Evolutionary conservation across 2,329 filamentous ascomycete species (phyloP).

Genomic region (Penicillium paneum): DNA sequence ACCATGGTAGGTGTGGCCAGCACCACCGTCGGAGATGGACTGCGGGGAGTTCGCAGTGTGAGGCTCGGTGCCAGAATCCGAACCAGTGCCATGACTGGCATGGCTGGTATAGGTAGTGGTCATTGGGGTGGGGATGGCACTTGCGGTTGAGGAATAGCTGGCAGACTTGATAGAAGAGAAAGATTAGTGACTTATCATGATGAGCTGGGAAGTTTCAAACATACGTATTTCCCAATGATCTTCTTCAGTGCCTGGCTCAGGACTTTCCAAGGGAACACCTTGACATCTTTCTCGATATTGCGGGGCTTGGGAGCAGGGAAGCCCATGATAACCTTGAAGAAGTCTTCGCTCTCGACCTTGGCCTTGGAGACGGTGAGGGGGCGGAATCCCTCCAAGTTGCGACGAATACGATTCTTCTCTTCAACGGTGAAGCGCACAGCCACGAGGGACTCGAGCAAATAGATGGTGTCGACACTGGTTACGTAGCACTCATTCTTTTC

Average conservation of each 20-base stretch:
- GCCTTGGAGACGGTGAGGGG: slow-evolving; percentile 91
- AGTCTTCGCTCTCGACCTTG: slow-evolving; percentile 88
- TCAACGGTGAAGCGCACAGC: slow-evolving; percentile 86
- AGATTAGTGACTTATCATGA: slow-evolving; percentile 21
- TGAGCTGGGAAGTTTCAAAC: slow-evolving; percentile 32
- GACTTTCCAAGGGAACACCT: slow-evolving; percentile 96
- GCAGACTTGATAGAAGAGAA: slow-evolving; percentile 51
- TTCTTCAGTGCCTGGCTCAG: slow-evolving; percentile 86
- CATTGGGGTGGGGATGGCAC: slow-evolving; percentile 41
- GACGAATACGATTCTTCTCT: slow-evolving; percentile 95
- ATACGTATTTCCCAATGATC: slow-evolving; percentile 94
- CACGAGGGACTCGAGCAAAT: slow-evolving; percentile 86
- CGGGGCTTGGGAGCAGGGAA: slow-evolving; percentile 92
- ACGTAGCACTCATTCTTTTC: slow-evolving; percentile 89
- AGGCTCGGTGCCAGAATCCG: slow-evolving; percentile 49
- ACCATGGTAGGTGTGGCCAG: slow-evolving; percentile 44
- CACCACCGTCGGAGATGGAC: slow-evolving; percentile 46
- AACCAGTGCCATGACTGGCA: slow-evolving; percentile 33
- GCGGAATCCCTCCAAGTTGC: slow-evolving; percentile 91
- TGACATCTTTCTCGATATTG: slow-evolving; percentile 99
- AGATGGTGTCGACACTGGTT: slow-evolving; percentile 95
- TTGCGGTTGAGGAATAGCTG: slow-evolving; percentile 65
- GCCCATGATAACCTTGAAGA: slow-evolving; percentile 98
- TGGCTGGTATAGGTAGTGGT: slow-evolving; percentile 39
- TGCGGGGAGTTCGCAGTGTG: slow-evolving; percentile 49